A percentile compares a stretch with the other conserved stretches of the same genome.
Evolutionary conservation across 2,329 filamentous ascomycete genomes (phyloP).

Genomic region (Fusarium brevicatenulatum): DNA sequence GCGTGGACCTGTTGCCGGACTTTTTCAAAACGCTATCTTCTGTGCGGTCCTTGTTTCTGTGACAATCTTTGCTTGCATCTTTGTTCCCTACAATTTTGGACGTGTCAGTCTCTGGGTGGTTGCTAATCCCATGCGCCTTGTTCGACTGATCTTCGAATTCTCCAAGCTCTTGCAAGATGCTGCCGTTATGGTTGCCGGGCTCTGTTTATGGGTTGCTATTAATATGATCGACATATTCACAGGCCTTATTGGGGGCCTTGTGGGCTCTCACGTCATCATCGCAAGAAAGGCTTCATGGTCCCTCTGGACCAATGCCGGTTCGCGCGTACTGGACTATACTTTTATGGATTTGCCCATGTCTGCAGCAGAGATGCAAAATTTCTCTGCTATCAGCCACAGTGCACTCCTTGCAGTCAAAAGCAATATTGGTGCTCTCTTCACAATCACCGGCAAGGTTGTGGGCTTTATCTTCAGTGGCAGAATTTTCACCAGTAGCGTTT

Average conservation of each 20-base stretch:
- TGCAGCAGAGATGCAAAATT: conserved; percentile 75
- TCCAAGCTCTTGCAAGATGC: conserved; percentile 85
- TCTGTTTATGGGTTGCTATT: conserved; percentile 57
- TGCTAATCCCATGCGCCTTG: conserved; percentile 80
- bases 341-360: conserved; percentile 62
- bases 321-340: conserved; percentile 61
- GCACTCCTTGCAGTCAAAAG: conserved; percentile 71
- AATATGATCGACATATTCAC: conserved; percentile 54
- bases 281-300: conserved; percentile 55
- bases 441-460: conserved; percentile 51
- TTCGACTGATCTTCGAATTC: conserved; percentile 75
- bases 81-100: conserved; percentile 91
- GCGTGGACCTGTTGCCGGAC: conserved; percentile 88
- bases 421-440: conserved; percentile 56
- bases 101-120: conserved; percentile 83
- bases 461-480: conserved; percentile 59
- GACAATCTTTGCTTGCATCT: conserved; percentile 86
- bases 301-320: conserved; percentile 55
- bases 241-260: conserved; percentile 47
- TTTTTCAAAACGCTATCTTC: conserved; percentile 96
- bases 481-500: conserved; percentile 43
- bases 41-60: conserved; percentile 89
- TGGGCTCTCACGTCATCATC: conserved; percentile 45
- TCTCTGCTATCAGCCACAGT: conserved; percentile 79
- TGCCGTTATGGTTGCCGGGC: conserved; percentile 71